Percentiles rank a stretch among this genome's conserved stretches.
phyloP scores from a whole-genome alignment of 2,329 filamentous ascomycete species.

The Fusarium circinatum region DNA sequence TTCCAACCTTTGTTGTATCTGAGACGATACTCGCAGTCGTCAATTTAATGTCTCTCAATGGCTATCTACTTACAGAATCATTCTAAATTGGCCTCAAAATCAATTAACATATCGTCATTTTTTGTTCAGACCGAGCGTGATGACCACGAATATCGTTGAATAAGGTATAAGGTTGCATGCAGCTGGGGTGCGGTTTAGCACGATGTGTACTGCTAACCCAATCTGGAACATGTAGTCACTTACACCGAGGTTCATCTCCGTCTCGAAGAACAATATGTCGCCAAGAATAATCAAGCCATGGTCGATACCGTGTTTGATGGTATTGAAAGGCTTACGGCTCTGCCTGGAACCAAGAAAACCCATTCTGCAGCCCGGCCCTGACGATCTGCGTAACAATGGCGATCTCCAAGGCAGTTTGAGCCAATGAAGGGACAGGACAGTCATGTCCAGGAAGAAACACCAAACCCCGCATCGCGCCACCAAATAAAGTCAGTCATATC shows the following conservation, averaged over 20 bases:
- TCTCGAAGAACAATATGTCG: too few species aligned
- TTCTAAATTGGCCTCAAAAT: too few species aligned
- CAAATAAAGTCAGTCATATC: neutral
- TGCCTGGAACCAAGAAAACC: neutral
- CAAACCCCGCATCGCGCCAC: conserved; percentile 1
- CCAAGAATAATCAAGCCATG: neutral
- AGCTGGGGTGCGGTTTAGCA: neutral
- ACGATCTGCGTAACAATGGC: neutral
- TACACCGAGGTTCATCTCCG: neutral
- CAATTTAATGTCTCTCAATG: fast-evolving
- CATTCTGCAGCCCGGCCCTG: neutral
- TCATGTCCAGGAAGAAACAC: neutral
- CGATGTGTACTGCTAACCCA: neutral
- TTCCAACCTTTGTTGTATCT: fast-evolving
- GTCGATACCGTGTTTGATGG: fast-evolving
- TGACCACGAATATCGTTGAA: fast-evolving
- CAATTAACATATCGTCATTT: fast-evolving
- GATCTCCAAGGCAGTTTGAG: neutral
- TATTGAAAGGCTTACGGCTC: fast-evolving
- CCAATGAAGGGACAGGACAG: neutral
- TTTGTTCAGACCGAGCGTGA: fast-evolving
- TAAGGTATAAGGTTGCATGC: neutral
- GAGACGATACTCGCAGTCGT: fast-evolving
- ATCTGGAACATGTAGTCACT: fast-evolving
- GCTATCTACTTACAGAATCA: too few species aligned